Percentiles rank a stretch among this genome's conserved stretches.
Evolutionary conservation across 495 filamentous ascomycete genomes (phyloP).

Genomic region (Ramalina peruviana): DNA sequence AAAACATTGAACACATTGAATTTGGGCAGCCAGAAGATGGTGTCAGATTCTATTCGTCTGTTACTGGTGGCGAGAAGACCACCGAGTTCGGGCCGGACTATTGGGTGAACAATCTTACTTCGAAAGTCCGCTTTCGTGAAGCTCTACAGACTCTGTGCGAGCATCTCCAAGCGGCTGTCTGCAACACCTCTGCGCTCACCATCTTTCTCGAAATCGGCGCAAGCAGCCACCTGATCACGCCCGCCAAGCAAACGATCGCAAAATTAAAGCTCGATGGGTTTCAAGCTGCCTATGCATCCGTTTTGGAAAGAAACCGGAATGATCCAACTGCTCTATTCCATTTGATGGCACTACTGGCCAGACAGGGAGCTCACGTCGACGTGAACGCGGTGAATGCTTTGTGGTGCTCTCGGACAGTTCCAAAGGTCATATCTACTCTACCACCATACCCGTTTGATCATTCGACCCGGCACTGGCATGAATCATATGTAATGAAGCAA

Average conservation of each 20-base stretch:
- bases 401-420: neutral
- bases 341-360: neutral
- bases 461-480: constrained; percentile 19
- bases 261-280: neutral
- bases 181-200: constrained; percentile 12
- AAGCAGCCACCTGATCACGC: constrained; percentile 44
- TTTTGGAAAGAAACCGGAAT: neutral
- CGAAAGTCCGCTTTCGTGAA: constrained; percentile 11
- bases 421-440: constrained; percentile 17
- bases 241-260: constrained; percentile 36
- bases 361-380: neutral
- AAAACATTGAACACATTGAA: constrained; percentile 19
- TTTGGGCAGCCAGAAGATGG: too few relatives aligned
- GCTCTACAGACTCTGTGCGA: constrained; percentile 17
- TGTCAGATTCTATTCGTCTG: neutral
- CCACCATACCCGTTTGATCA: constrained; percentile 31
- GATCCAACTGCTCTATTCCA: neutral
- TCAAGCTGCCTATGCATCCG: neutral
- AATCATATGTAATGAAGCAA: constrained; percentile 28
- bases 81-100: constrained; percentile 5
- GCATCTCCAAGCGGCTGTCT: constrained; percentile 14
- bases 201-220: constrained; percentile 50
- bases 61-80: neutral
- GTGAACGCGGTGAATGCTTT: neutral
- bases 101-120: constrained; percentile 16